Percentiles rank a stretch among this genome's conserved stretches.
phyloP scores from a whole-genome alignment of 257 asterid genomes.

The Solanum neorickii region DNA sequence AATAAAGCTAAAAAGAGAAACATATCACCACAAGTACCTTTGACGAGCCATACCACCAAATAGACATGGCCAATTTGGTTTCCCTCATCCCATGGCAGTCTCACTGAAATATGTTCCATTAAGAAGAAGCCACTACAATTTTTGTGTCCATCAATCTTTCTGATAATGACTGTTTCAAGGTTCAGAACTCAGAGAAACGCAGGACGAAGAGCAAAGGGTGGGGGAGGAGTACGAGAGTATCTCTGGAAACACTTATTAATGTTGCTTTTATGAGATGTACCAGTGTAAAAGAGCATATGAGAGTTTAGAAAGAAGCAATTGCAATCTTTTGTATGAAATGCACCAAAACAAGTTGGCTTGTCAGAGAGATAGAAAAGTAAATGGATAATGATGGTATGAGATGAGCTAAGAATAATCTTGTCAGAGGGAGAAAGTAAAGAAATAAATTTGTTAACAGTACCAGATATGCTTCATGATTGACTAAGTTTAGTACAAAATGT shows the following conservation, averaged over 20 bases:
- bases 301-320: not conserved
- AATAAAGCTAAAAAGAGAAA: not conserved
- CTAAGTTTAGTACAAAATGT: not conserved
- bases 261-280: not conserved
- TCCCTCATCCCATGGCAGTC: conserved; percentile 1
- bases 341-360: not conserved
- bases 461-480: not conserved
- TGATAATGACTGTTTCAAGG: not conserved
- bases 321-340: not conserved
- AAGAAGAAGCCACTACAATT: not conserved
- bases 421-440: not conserved
- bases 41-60: not conserved
- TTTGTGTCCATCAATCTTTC: not conserved
- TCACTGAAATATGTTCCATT: not conserved
- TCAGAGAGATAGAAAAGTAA: not conserved
- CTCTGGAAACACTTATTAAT: not conserved
- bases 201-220: not conserved
- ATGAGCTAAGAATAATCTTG: not conserved
- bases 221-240: not conserved
- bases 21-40: conserved; percentile 1
- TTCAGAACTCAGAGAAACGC: not conserved
- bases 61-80: not conserved
- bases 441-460: not conserved
- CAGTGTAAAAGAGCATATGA: not conserved
- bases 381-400: not conserved